A percentile compares a stretch with the other conserved stretches of the same genome.
Evolutionary conservation across 768 basidiomycete genomes (phyloP).

Genomic region (Lentinula lateritia): DNA sequence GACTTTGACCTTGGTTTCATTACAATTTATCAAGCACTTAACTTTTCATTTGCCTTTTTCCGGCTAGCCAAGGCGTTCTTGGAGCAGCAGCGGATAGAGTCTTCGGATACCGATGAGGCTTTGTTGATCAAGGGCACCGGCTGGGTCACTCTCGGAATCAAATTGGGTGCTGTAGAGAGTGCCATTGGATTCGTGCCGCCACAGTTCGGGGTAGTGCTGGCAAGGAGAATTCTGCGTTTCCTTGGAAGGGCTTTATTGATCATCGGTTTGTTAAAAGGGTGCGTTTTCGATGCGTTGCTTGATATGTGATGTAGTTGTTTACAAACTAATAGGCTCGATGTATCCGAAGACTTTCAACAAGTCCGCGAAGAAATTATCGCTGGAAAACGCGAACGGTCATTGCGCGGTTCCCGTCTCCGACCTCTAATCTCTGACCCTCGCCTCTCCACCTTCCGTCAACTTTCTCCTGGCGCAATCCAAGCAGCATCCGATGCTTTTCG

Average conservation of each 20-base stretch:
- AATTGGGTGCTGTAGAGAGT: slow-evolving; percentile 61
- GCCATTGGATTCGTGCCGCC: slow-evolving; percentile 54
- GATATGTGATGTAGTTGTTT: not conserved
- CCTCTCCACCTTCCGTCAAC: slow-evolving; percentile 45
- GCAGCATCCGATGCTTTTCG: not conserved
- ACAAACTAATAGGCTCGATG: slow-evolving; percentile 29
- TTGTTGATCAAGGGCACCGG: slow-evolving; percentile 56
- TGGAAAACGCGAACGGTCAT: slow-evolving; percentile 14
- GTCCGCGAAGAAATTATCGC: slow-evolving; percentile 32
- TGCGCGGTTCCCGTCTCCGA: slow-evolving; percentile 33
- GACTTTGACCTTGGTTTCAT: slow-evolving; percentile 56
- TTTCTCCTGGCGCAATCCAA: slow-evolving; percentile 43
- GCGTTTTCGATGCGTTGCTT: slow-evolving; percentile 14
- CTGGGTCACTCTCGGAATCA: slow-evolving; percentile 60
- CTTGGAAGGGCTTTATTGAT: slow-evolving; percentile 48
- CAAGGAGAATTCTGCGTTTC: slow-evolving; percentile 54
- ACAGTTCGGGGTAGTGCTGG: slow-evolving; percentile 46
- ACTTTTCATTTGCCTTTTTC: slow-evolving; percentile 54
- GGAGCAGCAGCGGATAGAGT: slow-evolving; percentile 48
- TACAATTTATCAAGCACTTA: slow-evolving; percentile 48
- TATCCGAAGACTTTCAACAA: slow-evolving; percentile 45
- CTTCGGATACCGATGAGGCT: slow-evolving; percentile 32
- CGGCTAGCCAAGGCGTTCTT: slow-evolving; percentile 47
- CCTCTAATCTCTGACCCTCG: slow-evolving; percentile 52
- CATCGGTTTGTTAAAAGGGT: slow-evolving; percentile 69